Percentiles rank a stretch among this genome's conserved stretches.
Evolutionary conservation across 306 rosid species (phyloP).

Genomic region (Betula pendula): DNA sequence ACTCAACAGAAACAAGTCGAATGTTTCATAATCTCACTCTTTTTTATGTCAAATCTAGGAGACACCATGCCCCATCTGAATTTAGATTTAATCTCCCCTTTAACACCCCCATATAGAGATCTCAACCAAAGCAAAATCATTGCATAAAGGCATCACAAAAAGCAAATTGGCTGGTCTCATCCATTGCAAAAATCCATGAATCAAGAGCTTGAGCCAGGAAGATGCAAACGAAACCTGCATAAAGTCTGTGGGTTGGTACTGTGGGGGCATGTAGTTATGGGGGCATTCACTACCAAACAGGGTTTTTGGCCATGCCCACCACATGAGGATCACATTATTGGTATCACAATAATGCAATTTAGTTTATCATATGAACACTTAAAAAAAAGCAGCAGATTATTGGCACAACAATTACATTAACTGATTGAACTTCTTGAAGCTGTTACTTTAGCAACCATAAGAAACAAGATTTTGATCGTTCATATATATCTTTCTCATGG

Average conservation of each 20-base stretch:
- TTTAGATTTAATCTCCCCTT: conserved; percentile 36
- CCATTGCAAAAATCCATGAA: conserved; percentile 21
- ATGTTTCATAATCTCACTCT: conserved; percentile 47
- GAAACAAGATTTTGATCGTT: background rate
- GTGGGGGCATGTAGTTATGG: background rate
- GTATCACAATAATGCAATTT: conserved; percentile 2
- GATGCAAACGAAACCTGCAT: conserved; percentile 31
- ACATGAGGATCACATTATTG: conserved; percentile 33
- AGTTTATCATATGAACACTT: background rate
- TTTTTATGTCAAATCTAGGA: conserved; percentile 56
- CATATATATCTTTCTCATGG: background rate
- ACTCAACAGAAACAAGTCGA: conserved; percentile 24
- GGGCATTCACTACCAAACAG: conserved; percentile 4
- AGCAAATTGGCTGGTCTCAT: conserved; percentile 2
- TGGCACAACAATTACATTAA: conserved; percentile 8
- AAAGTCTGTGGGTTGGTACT: background rate
- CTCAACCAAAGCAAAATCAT: conserved; percentile 25
- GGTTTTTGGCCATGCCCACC: conserved; percentile 23
- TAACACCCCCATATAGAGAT: conserved; percentile 27
- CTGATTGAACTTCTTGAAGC: background rate
- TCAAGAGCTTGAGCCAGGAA: conserved; percentile 12
- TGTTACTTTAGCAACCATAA: background rate
- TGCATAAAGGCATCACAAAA: background rate
- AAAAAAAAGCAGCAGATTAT: background rate
- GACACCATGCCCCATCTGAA: conserved; percentile 39